Conservation (phyloP, 148 eudicot species). For the Rhododendron henanense region DNA sequence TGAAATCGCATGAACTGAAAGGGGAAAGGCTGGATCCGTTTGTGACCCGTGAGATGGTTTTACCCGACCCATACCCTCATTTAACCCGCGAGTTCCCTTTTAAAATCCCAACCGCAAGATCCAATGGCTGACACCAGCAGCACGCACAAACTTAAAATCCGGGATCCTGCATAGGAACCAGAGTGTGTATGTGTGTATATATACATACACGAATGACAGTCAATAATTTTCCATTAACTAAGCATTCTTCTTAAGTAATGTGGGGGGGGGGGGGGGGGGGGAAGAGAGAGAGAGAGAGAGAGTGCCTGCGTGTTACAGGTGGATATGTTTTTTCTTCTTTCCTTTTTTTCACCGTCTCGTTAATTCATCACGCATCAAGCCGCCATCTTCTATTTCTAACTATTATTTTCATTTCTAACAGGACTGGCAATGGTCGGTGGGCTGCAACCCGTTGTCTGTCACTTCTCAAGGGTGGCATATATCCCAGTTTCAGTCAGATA, state of each 20-base stretch:
- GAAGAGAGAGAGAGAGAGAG: background rate
- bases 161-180: no score
- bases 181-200: no score
- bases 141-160: no score
- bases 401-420: slow-evolving; percentile 23
- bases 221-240: background rate
- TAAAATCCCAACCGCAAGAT: no score
- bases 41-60: no score
- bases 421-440: slow-evolving; percentile 98
- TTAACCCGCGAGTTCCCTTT: no score
- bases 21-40: no score
- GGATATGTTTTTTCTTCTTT: background rate
- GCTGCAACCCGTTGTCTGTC: slow-evolving; percentile 77
- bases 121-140: no score
- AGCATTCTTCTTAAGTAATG: background rate
- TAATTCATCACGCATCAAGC: background rate
- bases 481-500: slow-evolving; percentile 74
- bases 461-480: slow-evolving; percentile 81
- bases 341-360: background rate
- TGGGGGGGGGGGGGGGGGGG: background rate
- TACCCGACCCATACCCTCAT: no score
- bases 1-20: no score
- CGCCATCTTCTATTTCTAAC: slow-evolving; percentile 6
- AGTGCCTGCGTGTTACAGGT: background rate
- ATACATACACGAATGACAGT: background rate